A percentile compares a stretch with the other conserved stretches of the same genome.
phyloP scores from a whole-genome alignment of 106 monocot genomes.

The Acorus gramineus region DNA sequence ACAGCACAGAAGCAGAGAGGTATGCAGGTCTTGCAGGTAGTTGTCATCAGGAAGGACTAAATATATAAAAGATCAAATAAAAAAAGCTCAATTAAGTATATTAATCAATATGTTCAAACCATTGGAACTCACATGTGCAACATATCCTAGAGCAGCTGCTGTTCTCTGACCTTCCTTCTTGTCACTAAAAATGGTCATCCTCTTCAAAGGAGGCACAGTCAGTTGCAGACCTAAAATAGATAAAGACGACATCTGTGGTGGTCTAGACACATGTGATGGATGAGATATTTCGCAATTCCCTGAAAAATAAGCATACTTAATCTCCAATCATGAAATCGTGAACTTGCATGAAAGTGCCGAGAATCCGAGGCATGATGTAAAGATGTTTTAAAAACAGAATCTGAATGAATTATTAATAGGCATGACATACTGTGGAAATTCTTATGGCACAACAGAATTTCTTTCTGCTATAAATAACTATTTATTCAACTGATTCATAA shows the following conservation, averaged over 20 bases:
- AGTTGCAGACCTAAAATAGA: conserved; percentile 72
- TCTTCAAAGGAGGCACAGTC: conserved; percentile 46
- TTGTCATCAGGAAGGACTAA: no score
- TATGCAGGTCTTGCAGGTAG: no score
- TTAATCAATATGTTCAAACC: no score
- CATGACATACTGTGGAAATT: no score
- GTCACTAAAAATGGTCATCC: conserved; percentile 53
- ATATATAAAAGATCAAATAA: neutral
- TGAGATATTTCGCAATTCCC: conserved; percentile 19
- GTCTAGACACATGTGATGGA: conserved; percentile 23
- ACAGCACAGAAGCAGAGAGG: no score
- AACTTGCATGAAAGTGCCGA: no score
- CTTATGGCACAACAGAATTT: no score
- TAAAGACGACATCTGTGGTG: conserved; percentile 32
- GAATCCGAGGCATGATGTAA: neutral
- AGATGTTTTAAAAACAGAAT: neutral
- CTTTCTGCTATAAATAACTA: neutral
- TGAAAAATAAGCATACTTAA: conserved; percentile 15
- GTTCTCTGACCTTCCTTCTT: conserved; percentile 84
- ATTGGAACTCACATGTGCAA: conserved; percentile 76
- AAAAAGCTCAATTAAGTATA: neutral
- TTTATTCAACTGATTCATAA: neutral
- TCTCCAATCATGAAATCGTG: no score
- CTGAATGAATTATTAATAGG: neutral
- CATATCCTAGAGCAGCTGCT: conserved; percentile 78